Evolutionary conservation across 495 filamentous ascomycete species (phyloP).

Genomic region (Filosporella fistucella): DNA sequence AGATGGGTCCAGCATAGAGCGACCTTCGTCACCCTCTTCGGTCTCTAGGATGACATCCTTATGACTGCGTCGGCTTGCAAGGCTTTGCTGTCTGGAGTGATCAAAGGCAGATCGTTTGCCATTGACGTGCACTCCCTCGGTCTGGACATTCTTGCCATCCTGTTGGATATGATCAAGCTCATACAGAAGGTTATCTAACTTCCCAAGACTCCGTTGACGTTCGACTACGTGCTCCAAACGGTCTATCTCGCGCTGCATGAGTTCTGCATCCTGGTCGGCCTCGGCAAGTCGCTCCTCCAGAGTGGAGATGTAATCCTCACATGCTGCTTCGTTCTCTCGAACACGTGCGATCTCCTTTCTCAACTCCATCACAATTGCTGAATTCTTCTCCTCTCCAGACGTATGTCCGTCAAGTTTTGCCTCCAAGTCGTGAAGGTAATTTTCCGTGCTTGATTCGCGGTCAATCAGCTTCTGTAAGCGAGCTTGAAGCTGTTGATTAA

Average conservation of each 20-base stretch:
- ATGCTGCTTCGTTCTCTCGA: constrained; percentile 82
- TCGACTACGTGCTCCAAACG: constrained; percentile 93
- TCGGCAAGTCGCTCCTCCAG: constrained; percentile 95
- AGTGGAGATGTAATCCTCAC: constrained; percentile 96
- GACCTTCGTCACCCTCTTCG: constrained; percentile 31
- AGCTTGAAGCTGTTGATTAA: constrained; percentile 83
- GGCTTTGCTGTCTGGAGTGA: constrained; percentile 46
- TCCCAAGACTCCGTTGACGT: constrained; percentile 89
- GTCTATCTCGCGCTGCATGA: constrained; percentile 95
- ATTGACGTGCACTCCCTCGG: constrained; percentile 30
- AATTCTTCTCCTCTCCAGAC: constrained; percentile 88
- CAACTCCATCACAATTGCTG: constrained; percentile 76
- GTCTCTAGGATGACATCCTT: constrained; percentile 49
- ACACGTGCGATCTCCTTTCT: constrained; percentile 88
- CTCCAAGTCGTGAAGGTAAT: constrained; percentile 88
- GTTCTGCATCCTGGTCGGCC: constrained; percentile 89
- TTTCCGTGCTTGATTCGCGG: constrained; percentile 82
- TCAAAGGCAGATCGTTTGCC: constrained; percentile 26
- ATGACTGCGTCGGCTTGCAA: constrained; percentile 44
- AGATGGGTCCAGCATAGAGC: background rate
- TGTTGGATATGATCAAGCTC: constrained; percentile 82
- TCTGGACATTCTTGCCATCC: constrained; percentile 41
- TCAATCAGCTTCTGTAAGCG: constrained; percentile 87
- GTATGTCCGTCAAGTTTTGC: constrained; percentile 83
- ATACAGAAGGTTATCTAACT: constrained; percentile 85